Conservation (phyloP, 2,329 filamentous ascomycete genomes). For the Thyridium curvatum region DNA sequence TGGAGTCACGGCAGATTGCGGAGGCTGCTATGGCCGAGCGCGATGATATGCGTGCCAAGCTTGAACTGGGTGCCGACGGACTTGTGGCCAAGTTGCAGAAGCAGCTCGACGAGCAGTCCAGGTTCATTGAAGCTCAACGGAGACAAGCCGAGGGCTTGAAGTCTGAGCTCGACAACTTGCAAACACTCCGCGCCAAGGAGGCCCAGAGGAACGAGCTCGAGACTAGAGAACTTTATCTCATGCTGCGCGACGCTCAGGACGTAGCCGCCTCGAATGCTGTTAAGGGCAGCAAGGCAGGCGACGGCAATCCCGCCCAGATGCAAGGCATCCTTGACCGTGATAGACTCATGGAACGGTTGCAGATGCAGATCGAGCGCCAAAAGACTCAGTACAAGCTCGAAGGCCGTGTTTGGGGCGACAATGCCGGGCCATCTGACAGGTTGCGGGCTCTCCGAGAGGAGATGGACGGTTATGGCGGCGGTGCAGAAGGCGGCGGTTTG, state of each 20-base stretch:
- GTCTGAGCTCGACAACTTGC: slow-evolving; percentile 80
- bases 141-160: slow-evolving; percentile 85
- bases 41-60: slow-evolving; percentile 84
- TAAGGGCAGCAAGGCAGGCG: slow-evolving; percentile 37
- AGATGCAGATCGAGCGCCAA: slow-evolving; percentile 91
- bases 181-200: slow-evolving; percentile 81
- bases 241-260: slow-evolving; percentile 96
- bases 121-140: slow-evolving; percentile 82
- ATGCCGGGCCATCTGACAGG: slow-evolving; percentile 80
- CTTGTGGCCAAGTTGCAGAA: slow-evolving; percentile 88
- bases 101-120: slow-evolving; percentile 86
- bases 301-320: slow-evolving; percentile 69
- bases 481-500: slow-evolving; percentile 35
- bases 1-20: slow-evolving; percentile 86
- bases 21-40: slow-evolving; percentile 94
- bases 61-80: slow-evolving; percentile 89
- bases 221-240: slow-evolving; percentile 92
- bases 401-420: slow-evolving; percentile 81
- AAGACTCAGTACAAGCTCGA: slow-evolving; percentile 98
- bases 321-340: slow-evolving; percentile 91
- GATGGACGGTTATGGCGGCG: slow-evolving; percentile 64
- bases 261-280: slow-evolving; percentile 80
- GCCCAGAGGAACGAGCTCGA: slow-evolving; percentile 92
- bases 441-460: slow-evolving; percentile 86
- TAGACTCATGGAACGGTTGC: slow-evolving; percentile 84